phyloP scores from a whole-genome alignment of 805 yeast genomes.

The Hermanozyma aechmeae region DNA sequence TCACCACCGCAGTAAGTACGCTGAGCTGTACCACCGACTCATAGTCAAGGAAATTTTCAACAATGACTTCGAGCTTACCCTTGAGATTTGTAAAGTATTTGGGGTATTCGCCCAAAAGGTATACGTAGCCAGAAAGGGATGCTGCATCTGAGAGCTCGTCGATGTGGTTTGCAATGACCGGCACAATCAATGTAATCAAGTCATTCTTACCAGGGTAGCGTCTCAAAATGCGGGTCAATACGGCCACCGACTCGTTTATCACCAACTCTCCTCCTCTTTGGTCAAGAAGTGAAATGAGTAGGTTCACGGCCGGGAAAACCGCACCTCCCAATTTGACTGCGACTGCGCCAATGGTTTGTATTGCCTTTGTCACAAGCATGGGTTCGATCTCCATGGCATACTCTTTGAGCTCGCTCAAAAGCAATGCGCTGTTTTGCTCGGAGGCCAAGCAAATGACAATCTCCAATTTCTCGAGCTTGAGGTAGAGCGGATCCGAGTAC shows the following conservation, averaged over 20 bases:
- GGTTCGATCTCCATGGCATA: slow-evolving; percentile 82
- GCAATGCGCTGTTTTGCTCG: slow-evolving; percentile 48
- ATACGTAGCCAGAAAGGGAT: slow-evolving; percentile 51
- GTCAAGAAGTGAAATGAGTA: slow-evolving; percentile 47
- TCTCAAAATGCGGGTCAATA: slow-evolving; percentile 57
- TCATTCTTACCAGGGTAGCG: slow-evolving; percentile 48
- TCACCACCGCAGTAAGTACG: slow-evolving; percentile 53
- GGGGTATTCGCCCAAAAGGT: slow-evolving; percentile 68
- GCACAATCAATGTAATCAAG: slow-evolving; percentile 42
- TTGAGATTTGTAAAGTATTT: slow-evolving; percentile 47
- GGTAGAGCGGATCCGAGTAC: slow-evolving; percentile 72
- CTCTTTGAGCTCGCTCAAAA: slow-evolving; percentile 66
- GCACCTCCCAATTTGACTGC: slow-evolving; percentile 54
- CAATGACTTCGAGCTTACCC: slow-evolving; percentile 34
- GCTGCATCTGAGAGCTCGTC: slow-evolving; percentile 41
- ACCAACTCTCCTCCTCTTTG: slow-evolving; percentile 55
- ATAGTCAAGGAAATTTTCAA: slow-evolving; percentile 46
- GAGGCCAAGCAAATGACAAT: slow-evolving; percentile 62
- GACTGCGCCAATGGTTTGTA: slow-evolving; percentile 60
- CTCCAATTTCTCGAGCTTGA: slow-evolving; percentile 70
- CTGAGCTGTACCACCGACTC: slow-evolving; percentile 55
- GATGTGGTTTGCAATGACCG: slow-evolving; percentile 41
- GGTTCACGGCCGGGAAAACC: slow-evolving; percentile 50
- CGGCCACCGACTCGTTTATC: slow-evolving; percentile 51
- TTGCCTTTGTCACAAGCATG: slow-evolving; percentile 59